Evolutionary conservation across 75 land plant genomes (phyloP), one percentile per base, ranked within the genome.

Genomic region (Selaginella moellendorffii): DNA sequence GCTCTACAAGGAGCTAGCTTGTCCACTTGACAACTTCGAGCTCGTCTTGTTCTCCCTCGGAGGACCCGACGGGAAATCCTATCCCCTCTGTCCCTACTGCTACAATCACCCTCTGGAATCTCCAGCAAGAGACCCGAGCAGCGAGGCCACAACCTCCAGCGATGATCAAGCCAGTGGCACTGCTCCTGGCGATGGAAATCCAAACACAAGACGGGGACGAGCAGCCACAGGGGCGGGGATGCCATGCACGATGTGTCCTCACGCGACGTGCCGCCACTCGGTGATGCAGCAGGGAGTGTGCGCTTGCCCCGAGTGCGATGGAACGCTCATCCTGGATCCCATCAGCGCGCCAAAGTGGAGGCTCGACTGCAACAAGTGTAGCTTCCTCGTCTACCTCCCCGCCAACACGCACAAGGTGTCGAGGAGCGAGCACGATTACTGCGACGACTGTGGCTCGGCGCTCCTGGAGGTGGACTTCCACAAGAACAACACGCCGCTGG

Each of bases 331-430:
- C 22, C 86, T 92, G 19, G 97, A 92, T 63, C 97, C 97, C 20
- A 84, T 92, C 18, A 88, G 96, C 68, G 90, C 87, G 21, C 96
- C 97, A 31, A 92, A 85, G 63, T 92, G 97, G 97, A 85, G 87
- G 73, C 79, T 92, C 26, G 75, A 81, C 65, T 92, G 97, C 72
- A 92, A 92, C 73, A 81, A 66, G 72, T 92, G 97, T 76, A 92
- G 84, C 28, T 88, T 89, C 64, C 80, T 92, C 21, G 96, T 92
- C 31, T 85, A 65, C 53, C 89, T 92, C 29, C 96, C 97, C 21
- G 67, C 85, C 19, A 91, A 91, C 24, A 89, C 90, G 5, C 96
- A 92, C 64, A 58, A 78, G 9, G 88, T 92, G 85, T 88, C 1
- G 85, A 86, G 2, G 59, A 70, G 9, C 83, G 85, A 18, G n/a